Base-by-base conservation (phyloP, 768 basidiomycete genomes). In the Boletus vermiculosoides region DNA sequence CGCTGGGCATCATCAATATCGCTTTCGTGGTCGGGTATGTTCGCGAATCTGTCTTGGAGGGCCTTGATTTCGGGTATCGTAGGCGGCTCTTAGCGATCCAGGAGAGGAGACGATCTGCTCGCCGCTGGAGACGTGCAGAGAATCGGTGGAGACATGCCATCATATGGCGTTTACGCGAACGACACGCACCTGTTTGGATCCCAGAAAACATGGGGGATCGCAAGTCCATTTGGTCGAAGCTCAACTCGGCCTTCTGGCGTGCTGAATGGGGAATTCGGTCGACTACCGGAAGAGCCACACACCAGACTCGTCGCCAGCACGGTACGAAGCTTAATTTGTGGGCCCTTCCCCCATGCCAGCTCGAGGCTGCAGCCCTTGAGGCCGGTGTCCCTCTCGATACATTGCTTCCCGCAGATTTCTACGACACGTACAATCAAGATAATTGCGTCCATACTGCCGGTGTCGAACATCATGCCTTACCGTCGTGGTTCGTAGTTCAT, bases 21-120 rank as follows among this genome's bases (percentile, higher is more conserved):
- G 85, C 80, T 13, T 74, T 91, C 13, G 81, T 84, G 13, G 84
- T 91, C 31, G 77, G 79, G 4, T 80, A 86, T 51, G 81, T 81
- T 28, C 82, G 87, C 16, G 90, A 89, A 64, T 86, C 84, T 0
- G 78, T 92, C 28, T 76, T 90, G 30, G 92, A 94, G 71, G 81
- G 82, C 2, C 78, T 87, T 45, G 84, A 90, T 62, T 76, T 85
- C n/a, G 78, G 79, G 0, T 87, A 87, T 64, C 80, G 80, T 31
- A 78, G 73, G 55, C 83, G 87, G 9, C 63, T 87, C 50, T 70
- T 74, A 25, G 72, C 68, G 1, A 71, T 83, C n/a, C 76, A 78
- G 20, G 72, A 71, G 41, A 77, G 74, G 34, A 76, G 86, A 25
- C 77, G 77, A 33, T 74, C 75, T 20, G 72, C 68, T 16, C 71